Base-by-base conservation (phyloP, 345 rosid species). In the Nephelium lappaceum region DNA sequence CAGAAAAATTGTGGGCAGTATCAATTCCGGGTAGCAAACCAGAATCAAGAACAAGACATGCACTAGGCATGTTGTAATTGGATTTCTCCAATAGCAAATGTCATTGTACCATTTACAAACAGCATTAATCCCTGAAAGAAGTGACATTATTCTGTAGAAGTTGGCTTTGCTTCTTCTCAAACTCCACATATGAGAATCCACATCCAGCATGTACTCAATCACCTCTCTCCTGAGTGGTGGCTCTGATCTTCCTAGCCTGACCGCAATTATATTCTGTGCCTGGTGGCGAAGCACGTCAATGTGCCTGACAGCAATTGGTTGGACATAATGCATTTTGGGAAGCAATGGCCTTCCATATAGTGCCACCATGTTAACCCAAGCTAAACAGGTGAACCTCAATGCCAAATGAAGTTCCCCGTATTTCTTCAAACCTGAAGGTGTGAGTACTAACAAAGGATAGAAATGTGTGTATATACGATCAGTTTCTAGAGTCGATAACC, bases 191-290 rank as follows among this genome's bases (percentile, higher is more conserved):
- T 94, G 91, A 84, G 90, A 85, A 83, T 92, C 98, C 42, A 92
- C 95, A 80, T 97, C 99, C 49, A 97, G 91, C 98, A 94, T 93
- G 83, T 97, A 94, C 85, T 97, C 97, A 10, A 97, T 94, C 18
- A 85, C 88, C 84, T 97, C 98, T 41, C 86, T 85, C 80, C 99
- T 85, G 64, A 97, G 88, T 0, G 98, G 98, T 57, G 99, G 98
- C 89, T 94, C 99, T 1, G 99, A 88, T 43, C 97, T 86, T 71
- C 87, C 78, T 47, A 97, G 86, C 81, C 99, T 91, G 57, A 81
- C 80, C 3, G 97, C 93, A 51, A 97, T 98, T 68, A 94, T 94
- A 82, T 86, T 88, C 90, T 89, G 92, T 25, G 99, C 99, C 74
- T 93, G 97, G 85, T 87, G 89, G 68, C 99, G 92, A 23, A 97